These are phyloP conservation scores for Discostella stelligeroides DNA, from an alignment of 108 stramenopile genomes.

Conservation along the genomic window DNA sequence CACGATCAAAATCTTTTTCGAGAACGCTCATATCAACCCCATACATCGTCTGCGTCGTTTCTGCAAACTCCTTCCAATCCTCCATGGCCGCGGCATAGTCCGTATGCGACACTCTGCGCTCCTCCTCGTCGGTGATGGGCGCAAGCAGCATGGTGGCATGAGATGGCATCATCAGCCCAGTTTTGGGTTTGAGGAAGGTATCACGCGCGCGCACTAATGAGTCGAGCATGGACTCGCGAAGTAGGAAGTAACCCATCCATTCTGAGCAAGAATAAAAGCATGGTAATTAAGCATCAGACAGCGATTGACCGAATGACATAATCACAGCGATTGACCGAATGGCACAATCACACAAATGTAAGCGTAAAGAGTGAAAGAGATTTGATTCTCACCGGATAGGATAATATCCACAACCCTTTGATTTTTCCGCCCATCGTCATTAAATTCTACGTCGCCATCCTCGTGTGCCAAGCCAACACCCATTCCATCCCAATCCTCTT, in stretches of 20 bases:
- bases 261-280: constrained; percentile 40
- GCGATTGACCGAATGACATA: neutral
- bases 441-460: constrained; percentile 36
- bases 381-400: constrained; percentile 50
- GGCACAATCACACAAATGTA: neutral
- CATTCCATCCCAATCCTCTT: constrained; percentile 59
- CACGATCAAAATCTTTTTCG: constrained; percentile 86
- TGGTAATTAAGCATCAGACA: neutral
- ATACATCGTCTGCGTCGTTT: constrained; percentile 85
- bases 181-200: constrained; percentile 84
- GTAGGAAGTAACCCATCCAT: constrained; percentile 99
- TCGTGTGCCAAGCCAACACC: constrained; percentile 60
- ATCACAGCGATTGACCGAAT: neutral
- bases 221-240: constrained; percentile 97
- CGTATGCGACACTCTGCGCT: constrained; percentile 68
- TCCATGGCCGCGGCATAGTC: constrained; percentile 89
- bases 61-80: constrained; percentile 90
- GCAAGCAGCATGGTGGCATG: constrained; percentile 95
- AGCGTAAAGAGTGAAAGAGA: no score
- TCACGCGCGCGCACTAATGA: constrained; percentile 92
- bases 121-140: constrained; percentile 92
- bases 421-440: constrained; percentile 41
- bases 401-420: constrained; percentile 92
- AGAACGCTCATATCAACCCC: constrained; percentile 92
- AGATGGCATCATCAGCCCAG: constrained; percentile 95